Conservation (phyloP, 495 filamentous ascomycete species). For the Monascus purpureus region DNA sequence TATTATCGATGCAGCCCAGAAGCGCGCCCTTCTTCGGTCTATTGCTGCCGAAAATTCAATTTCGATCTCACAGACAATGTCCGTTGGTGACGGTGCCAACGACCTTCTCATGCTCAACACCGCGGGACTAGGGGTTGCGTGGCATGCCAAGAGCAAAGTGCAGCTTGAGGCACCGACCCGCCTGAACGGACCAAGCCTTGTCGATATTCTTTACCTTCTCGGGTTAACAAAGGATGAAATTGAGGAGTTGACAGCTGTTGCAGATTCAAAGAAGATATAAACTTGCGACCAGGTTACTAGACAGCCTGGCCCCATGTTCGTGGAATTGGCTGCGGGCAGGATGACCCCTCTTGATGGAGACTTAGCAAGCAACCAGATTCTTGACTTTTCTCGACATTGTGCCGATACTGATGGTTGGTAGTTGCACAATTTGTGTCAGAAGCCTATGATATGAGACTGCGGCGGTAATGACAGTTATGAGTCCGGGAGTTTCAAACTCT, state of each 20-base stretch:
- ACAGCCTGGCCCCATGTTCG: too few species aligned
- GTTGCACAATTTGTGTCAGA: too few species aligned
- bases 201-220: conserved; percentile 73
- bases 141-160: conserved; percentile 85
- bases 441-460: too few species aligned
- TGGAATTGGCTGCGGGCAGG: not conserved
- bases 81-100: conserved; percentile 90
- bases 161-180: conserved; percentile 73
- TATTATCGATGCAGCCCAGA: conserved; percentile 73
- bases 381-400: too few species aligned
- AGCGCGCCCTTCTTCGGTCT: conserved; percentile 58
- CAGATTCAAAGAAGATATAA: too few species aligned
- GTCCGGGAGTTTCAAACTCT: too few species aligned
- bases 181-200: conserved; percentile 64
- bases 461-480: too few species aligned
- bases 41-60: conserved; percentile 65
- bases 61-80: conserved; percentile 59
- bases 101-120: conserved; percentile 84
- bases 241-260: conserved; percentile 25
- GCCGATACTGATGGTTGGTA: too few species aligned
- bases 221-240: conserved; percentile 60
- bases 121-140: conserved; percentile 83
- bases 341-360: too few species aligned
- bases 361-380: too few species aligned
- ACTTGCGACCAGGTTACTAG: too few species aligned